A percentile compares a stretch with the other conserved stretches of the same genome.
phyloP scores from a whole-genome alignment of 78 protist genomes.

The Dictyostelium intermedium region DNA sequence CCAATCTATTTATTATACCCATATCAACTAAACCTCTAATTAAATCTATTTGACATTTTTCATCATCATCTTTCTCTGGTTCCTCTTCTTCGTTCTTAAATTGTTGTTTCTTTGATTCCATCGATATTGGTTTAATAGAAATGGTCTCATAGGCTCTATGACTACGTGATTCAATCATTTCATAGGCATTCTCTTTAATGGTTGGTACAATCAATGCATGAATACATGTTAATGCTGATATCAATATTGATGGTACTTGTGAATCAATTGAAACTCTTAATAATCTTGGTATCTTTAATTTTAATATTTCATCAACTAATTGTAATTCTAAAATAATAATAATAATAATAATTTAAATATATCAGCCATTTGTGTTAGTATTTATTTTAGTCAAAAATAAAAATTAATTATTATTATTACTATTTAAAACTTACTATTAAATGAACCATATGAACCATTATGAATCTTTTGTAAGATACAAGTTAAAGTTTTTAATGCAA shows the following conservation, averaged over 20 bases:
- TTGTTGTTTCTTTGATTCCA: not conserved
- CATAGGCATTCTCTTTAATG: constrained; percentile 30
- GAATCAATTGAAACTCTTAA: constrained; percentile 38
- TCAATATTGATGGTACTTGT: constrained; percentile 34
- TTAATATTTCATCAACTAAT: constrained; percentile 38
- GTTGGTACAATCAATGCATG: constrained; percentile 36
- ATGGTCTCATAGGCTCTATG: constrained; percentile 32
- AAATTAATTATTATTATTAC: not conserved
- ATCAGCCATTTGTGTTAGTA: too few species aligned
- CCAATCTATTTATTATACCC: constrained; percentile 37
- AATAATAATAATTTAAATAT: not conserved
- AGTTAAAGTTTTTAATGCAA: constrained; percentile 17
- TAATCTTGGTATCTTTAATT: constrained; percentile 61
- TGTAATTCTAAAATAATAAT: not conserved
- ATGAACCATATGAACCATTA: constrained; percentile 2
- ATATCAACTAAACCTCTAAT: constrained; percentile 46
- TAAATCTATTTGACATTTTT: constrained; percentile 29
- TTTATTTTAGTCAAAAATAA: too few species aligned
- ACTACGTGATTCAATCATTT: constrained; percentile 39
- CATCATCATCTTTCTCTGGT: constrained; percentile 68
- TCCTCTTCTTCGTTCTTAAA: constrained; percentile 5
- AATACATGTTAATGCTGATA: constrained; percentile 10
- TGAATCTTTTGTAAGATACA: constrained; percentile 29
- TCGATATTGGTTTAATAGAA: constrained; percentile 33
- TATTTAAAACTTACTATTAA: constrained; percentile 4